These are phyloP conservation scores for Chenopodium formosanum DNA, from an alignment of 148 eudicot species.

Conservation along the genomic window DNA sequence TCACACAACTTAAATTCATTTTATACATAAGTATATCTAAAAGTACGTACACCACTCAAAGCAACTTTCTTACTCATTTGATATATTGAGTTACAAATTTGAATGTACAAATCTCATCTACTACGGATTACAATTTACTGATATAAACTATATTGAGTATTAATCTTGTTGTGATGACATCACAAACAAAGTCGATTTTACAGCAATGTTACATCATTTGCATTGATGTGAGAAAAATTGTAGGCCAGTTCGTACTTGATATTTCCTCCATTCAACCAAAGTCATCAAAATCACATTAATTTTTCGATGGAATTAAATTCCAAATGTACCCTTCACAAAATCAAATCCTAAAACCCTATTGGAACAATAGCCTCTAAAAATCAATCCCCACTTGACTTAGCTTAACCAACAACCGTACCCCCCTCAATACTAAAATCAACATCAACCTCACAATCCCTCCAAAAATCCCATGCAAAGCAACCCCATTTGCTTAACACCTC, in stretches of 20 bases:
- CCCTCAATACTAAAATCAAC: conserved; percentile 25
- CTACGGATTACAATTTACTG: too few species aligned
- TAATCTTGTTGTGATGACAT: too few species aligned
- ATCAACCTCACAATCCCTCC: conserved; percentile 33
- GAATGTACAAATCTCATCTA: too few species aligned
- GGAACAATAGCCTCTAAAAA: conserved; percentile 20
- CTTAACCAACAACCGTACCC: too few species aligned
- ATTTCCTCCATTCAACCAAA: background rate
- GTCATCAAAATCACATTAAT: background rate
- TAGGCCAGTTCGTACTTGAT: background rate
- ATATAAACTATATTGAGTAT: too few species aligned
- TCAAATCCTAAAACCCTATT: conserved; percentile 24
- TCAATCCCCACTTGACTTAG: background rate
- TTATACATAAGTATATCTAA: too few species aligned
- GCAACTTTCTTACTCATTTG: too few species aligned
- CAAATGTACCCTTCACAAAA: conserved; percentile 18
- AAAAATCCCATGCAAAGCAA: conserved; percentile 21
- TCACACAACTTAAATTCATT: too few species aligned
- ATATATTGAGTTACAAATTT: too few species aligned
- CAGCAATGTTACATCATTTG: too few species aligned
- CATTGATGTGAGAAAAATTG: background rate
- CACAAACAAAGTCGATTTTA: too few species aligned
- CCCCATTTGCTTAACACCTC: conserved; percentile 10
- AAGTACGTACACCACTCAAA: too few species aligned
- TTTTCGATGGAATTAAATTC: background rate